Evolutionary conservation across 2,329 filamentous ascomycete species (phyloP).

Genomic region (Colletotrichum sp.): DNA sequence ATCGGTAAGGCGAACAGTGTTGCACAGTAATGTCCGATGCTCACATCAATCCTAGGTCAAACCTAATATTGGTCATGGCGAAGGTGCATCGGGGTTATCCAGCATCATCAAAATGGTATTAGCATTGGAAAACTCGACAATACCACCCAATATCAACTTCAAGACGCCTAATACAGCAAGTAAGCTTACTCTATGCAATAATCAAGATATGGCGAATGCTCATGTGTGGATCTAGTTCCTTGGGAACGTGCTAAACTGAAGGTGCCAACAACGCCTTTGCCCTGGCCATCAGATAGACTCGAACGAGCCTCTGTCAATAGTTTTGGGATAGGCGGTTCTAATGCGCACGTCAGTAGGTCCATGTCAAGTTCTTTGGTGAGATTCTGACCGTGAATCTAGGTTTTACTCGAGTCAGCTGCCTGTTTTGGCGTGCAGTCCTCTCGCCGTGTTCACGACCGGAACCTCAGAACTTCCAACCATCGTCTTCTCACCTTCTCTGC

Average conservation of each 20-base stretch:
- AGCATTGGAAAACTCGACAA: slow-evolving; percentile 41
- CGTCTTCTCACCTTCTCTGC: slow-evolving; percentile 2
- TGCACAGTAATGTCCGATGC: neutral
- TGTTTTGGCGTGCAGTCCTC: neutral
- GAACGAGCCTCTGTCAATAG: slow-evolving; percentile 31
- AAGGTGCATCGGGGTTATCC: slow-evolving; percentile 47
- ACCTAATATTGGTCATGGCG: slow-evolving; percentile 47
- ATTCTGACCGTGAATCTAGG: neutral
- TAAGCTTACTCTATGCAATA: neutral
- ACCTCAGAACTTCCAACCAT: neutral
- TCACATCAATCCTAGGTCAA: slow-evolving; percentile 30
- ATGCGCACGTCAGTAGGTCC: slow-evolving; percentile 31
- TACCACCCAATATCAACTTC: slow-evolving; percentile 46
- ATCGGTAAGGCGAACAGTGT: slow-evolving; percentile 1
- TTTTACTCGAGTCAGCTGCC: slow-evolving; percentile 9
- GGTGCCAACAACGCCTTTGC: slow-evolving; percentile 32
- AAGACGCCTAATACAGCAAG: slow-evolving; percentile 30
- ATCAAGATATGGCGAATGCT: neutral
- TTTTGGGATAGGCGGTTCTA: slow-evolving; percentile 41
- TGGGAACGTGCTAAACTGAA: slow-evolving; percentile 28
- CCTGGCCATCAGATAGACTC: slow-evolving; percentile 32
- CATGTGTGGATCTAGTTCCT: neutral
- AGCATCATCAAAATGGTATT: slow-evolving; percentile 48
- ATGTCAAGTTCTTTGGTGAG: neutral
- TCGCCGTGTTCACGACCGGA: neutral